Conservation (phyloP, 805 yeast species). For the Candida maris region DNA sequence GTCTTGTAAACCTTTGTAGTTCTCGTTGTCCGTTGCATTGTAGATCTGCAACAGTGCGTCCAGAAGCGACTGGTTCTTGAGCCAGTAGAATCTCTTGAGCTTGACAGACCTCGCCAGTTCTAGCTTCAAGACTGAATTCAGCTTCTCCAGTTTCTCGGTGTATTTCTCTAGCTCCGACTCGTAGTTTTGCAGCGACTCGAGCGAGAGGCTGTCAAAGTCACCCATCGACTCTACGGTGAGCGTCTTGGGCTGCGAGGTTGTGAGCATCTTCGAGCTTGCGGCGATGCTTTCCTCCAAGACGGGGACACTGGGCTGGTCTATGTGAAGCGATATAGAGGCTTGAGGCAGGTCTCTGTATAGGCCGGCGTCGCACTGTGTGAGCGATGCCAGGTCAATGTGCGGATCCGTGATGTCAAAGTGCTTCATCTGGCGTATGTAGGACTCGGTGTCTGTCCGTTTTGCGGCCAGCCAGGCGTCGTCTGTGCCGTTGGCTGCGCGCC, state of each 20-base stretch:
- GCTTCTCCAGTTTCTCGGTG: constrained; percentile 15
- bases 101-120: constrained; percentile 19
- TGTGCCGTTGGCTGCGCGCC: too few species aligned
- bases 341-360: not conserved
- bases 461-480: not conserved
- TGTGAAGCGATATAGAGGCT: constrained; percentile 4
- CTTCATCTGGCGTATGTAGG: too few species aligned
- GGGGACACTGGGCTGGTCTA: constrained; percentile 5
- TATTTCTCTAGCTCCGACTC: constrained; percentile 21
- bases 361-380: constrained; percentile 9
- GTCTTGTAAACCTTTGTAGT: not conserved
- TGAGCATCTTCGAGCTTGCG: not conserved
- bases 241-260: constrained; percentile 2
- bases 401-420: constrained; percentile 8
- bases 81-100: constrained; percentile 22
- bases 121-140: constrained; percentile 16
- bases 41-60: constrained; percentile 16
- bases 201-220: constrained; percentile 13
- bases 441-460: too few species aligned
- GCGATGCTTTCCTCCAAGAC: constrained; percentile 1
- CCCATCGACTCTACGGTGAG: constrained; percentile 5
- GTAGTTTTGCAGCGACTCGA: constrained; percentile 14
- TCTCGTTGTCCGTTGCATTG: not conserved
- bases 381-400: constrained; percentile 3
- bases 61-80: constrained; percentile 26